phyloP scores from a whole-genome alignment of 208 protist species.

The Acanthamoeba castellanii region DNA sequence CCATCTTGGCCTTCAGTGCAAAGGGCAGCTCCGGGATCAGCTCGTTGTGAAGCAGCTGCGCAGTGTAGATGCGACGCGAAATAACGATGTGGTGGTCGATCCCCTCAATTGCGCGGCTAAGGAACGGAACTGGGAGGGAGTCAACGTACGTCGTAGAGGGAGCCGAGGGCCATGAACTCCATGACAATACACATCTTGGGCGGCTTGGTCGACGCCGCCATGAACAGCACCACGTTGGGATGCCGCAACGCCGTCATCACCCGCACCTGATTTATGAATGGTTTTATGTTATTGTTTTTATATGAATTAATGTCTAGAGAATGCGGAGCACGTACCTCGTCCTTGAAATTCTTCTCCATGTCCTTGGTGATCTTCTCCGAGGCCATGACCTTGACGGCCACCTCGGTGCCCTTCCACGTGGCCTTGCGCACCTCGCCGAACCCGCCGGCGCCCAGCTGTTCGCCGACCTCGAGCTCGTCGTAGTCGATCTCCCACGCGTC shows the following conservation, averaged over 20 bases:
- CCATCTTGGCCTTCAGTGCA: background rate
- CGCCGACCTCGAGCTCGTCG: constrained; percentile 30
- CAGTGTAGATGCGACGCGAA: too few species aligned
- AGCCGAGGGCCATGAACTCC: background rate
- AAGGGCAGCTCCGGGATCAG: background rate
- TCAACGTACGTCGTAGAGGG: too few species aligned
- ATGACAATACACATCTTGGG: too few species aligned
- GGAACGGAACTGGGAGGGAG: too few species aligned
- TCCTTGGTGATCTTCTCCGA: background rate
- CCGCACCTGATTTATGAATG: background rate
- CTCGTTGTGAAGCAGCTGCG: background rate
- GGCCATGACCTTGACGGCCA: constrained; percentile 55
- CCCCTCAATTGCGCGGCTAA: too few species aligned
- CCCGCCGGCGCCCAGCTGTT: background rate
- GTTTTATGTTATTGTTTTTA: too few species aligned
- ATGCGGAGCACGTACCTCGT: background rate
- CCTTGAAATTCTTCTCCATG: background rate
- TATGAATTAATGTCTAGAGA: background rate
- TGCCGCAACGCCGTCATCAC: background rate
- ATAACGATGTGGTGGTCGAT: too few species aligned
- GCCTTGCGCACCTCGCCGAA: constrained; percentile 15
- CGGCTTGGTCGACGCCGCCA: too few species aligned
- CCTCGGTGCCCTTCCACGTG: background rate
- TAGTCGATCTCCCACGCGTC: constrained; percentile 43
- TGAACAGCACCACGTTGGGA: too few species aligned